phyloP scores from a whole-genome alignment of 345 rosid species.

The Eucalyptus rudis region DNA sequence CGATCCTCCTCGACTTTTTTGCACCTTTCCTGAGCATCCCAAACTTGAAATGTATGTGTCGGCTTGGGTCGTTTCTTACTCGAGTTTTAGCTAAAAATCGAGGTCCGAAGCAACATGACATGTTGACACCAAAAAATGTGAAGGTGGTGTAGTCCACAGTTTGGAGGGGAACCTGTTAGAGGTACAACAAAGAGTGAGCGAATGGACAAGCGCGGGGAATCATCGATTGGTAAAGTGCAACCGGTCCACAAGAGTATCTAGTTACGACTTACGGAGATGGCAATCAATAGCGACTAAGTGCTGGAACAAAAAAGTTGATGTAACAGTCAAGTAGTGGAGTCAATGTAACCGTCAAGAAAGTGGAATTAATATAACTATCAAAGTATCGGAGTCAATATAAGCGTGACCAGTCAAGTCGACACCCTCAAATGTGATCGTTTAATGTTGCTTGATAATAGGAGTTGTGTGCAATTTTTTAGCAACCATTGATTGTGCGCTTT shows the following conservation, averaged over 20 bases:
- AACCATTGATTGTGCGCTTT: rapidly evolving
- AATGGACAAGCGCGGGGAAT: rapidly evolving
- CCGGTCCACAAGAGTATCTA: rapidly evolving
- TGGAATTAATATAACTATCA: not conserved
- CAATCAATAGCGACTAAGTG: not conserved
- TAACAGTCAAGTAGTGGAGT: rapidly evolving
- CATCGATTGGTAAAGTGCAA: not conserved
- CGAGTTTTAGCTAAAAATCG: rapidly evolving
- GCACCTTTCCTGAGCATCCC: not conserved
- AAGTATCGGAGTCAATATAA: not conserved
- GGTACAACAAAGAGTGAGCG: not conserved
- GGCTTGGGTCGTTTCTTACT: not conserved
- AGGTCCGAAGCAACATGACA: not conserved
- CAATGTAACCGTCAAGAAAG: not conserved
- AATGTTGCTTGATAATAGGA: not conserved
- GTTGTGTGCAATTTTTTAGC: not conserved
- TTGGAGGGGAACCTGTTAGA: not conserved
- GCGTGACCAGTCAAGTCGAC: rapidly evolving
- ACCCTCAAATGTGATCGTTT: rapidly evolving
- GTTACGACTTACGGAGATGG: rapidly evolving
- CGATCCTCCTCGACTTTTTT: not conserved
- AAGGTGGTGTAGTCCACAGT: rapidly evolving
- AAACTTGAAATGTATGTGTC: not conserved
- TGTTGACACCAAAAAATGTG: not conserved
- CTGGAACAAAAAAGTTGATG: not conserved